Conservation (phyloP, 2,329 filamentous ascomycete genomes). For the Alternaria ethzedia region DNA sequence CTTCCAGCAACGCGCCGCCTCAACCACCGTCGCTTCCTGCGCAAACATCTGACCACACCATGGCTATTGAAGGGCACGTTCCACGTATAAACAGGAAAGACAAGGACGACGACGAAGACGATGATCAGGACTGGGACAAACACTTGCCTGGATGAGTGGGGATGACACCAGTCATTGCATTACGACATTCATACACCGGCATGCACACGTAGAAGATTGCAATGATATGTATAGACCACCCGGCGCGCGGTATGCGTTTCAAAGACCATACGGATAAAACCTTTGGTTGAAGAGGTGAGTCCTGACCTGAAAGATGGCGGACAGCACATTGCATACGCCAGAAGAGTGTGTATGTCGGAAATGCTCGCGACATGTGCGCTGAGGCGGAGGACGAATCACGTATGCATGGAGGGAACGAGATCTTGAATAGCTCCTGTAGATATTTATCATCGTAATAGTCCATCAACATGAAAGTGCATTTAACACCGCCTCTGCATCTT, state of each 20-base stretch:
- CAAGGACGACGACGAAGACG: conserved; percentile 28
- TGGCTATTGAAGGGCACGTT: conserved; percentile 49
- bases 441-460: neutral
- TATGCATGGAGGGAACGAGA: neutral
- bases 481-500: neutral
- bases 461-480: neutral
- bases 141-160: conserved; percentile 33
- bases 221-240: neutral
- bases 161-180: neutral
- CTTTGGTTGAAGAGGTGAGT: neutral
- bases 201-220: neutral
- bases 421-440: neutral
- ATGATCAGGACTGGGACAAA: conserved; percentile 45
- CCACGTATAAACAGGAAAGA: conserved; percentile 31
- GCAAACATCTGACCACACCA: conserved; percentile 30
- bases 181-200: neutral
- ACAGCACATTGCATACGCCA: neutral
- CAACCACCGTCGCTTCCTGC: conserved; percentile 33
- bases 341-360: neutral
- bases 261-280: neutral
- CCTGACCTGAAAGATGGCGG: neutral
- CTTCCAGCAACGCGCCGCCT: conserved; percentile 26
- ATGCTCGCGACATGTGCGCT: neutral
- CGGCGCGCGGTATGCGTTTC: neutral
- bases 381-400: neutral